Conservation (phyloP, 495 filamentous ascomycete species). For the Chaetomium cochliodes region DNA sequence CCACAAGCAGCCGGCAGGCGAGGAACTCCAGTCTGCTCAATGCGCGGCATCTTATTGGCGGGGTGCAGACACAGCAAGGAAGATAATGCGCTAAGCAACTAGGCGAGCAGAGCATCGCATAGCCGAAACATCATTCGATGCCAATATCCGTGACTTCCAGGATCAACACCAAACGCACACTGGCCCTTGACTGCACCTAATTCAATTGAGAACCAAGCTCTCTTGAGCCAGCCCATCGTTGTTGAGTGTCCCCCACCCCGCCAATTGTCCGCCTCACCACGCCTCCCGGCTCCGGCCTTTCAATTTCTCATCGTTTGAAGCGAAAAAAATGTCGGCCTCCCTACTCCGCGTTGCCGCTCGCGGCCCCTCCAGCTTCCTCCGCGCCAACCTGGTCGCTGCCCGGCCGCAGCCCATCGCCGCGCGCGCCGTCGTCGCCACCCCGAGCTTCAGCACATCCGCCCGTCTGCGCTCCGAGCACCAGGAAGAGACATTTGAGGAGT, state of each 20-base stretch:
- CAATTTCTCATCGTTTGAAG: slow-evolving; percentile 12
- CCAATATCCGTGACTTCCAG: background rate
- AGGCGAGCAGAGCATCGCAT: slow-evolving; percentile 25
- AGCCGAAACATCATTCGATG: slow-evolving; percentile 38
- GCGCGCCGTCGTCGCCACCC: slow-evolving; percentile 41
- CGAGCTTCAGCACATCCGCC: slow-evolving; percentile 66
- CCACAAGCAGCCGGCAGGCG: background rate
- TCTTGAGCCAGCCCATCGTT: slow-evolving; percentile 26
- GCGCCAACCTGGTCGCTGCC: slow-evolving; percentile 59
- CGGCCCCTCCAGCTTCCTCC: slow-evolving; percentile 64
- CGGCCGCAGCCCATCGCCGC: slow-evolving; percentile 49
- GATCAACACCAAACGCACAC: slow-evolving; percentile 22
- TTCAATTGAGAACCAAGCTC: slow-evolving; percentile 31
- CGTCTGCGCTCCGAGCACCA: slow-evolving; percentile 59
- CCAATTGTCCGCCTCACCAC: slow-evolving; percentile 28
- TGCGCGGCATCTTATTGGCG: slow-evolving; percentile 19
- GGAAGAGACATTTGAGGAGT: slow-evolving; percentile 98
- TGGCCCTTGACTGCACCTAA: slow-evolving; percentile 22
- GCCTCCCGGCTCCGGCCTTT: slow-evolving; percentile 24
- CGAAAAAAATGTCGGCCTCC: slow-evolving; percentile 62
- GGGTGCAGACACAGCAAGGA: background rate
- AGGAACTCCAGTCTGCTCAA: background rate
- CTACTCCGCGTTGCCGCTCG: slow-evolving; percentile 70
- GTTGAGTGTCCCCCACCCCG: slow-evolving; percentile 26
- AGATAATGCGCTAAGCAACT: slow-evolving; percentile 22